Percentiles rank a stretch among this genome's conserved stretches.
Evolutionary conservation across 768 basidiomycete genomes (phyloP).

Genomic region (Serendipita sp.): DNA sequence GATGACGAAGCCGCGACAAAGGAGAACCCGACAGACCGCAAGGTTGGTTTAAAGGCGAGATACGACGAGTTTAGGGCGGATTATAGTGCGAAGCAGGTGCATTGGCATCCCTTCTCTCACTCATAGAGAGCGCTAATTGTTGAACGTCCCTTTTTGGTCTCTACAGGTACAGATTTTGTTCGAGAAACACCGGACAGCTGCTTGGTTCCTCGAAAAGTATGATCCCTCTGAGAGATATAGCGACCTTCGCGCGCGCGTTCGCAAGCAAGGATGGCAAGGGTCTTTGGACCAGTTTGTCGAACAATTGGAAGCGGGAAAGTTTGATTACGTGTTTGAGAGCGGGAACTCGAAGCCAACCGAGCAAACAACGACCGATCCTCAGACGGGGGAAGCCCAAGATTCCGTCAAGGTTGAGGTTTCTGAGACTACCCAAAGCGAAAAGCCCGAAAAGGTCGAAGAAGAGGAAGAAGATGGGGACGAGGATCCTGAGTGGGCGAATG

Average conservation of each 20-base stretch:
- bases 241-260: conserved; percentile 56
- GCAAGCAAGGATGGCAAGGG: conserved; percentile 73
- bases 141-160: background rate
- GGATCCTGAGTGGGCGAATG: background rate
- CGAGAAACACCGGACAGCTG: conserved; percentile 86
- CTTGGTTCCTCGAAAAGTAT: conserved; percentile 96
- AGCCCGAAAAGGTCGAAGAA: background rate
- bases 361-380: conserved; percentile 22
- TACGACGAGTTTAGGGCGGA: conserved; percentile 5
- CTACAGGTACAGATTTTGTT: conserved; percentile 85
- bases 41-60: background rate
- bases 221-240: conserved; percentile 58
- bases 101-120: background rate
- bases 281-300: conserved; percentile 53
- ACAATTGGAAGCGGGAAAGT: conserved; percentile 72
- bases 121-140: background rate
- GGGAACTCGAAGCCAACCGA: conserved; percentile 25
- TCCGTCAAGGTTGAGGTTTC: background rate
- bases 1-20: background rate
- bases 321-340: conserved; percentile 43
- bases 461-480: background rate
- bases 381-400: background rate
- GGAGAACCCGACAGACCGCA: background rate
- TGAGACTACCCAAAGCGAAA: background rate
- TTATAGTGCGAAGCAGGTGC: background rate